Evolutionary conservation across 495 filamentous ascomycete species (phyloP), one percentile per base, ranked within the genome.

Genomic region (Oidiodendron maius): DNA sequence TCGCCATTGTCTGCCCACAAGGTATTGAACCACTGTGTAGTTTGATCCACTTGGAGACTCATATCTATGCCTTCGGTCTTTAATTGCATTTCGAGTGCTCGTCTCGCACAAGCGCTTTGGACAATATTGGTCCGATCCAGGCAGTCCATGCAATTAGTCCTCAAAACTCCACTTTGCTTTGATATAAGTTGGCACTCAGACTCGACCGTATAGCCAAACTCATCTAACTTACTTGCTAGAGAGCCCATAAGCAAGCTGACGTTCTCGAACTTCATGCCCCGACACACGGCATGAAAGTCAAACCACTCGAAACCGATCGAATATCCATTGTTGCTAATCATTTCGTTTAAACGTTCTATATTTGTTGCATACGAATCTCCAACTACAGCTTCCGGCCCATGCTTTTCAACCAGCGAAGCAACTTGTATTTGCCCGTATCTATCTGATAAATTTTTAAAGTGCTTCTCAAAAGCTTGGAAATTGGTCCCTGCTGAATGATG

Each of bases 61-160:
- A 94, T 80, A 26, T 81, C 71, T 42, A 93, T 74, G 12, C 84
- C 83, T 53, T 91, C 79, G n/a, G 76, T 70, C 44, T 77, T 79
- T 11, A 97, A 71, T 55, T 94, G 86, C 23, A 70, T 61, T 52
- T 95, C 86, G 17, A 97, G 72, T 25, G 83, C 83, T 64, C 80
- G 73, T 52, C 85, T 83, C 1, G 77, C 90, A 60, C 84, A 86
- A 0, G 89, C 91, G 56, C 85, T 89, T 65, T 96, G 91, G 17
- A 90, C 89, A 24, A 96, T 88, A 51, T 95, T 95, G 2, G 91
- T 96, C 22, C 90, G 81, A 58, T 96, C 91, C 12, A 97, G 76
- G 56, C 91, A 97, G 59, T 97, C 91, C 91, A 97, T 97, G 64
- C 91, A 97, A 61, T 97, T 96, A 2, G 88, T 96, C 45, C 91